Percentiles rank a stretch among this genome's conserved stretches.
Conservation (phyloP, 768 basidiomycete genomes). For the Podaxis sp. region DNA sequence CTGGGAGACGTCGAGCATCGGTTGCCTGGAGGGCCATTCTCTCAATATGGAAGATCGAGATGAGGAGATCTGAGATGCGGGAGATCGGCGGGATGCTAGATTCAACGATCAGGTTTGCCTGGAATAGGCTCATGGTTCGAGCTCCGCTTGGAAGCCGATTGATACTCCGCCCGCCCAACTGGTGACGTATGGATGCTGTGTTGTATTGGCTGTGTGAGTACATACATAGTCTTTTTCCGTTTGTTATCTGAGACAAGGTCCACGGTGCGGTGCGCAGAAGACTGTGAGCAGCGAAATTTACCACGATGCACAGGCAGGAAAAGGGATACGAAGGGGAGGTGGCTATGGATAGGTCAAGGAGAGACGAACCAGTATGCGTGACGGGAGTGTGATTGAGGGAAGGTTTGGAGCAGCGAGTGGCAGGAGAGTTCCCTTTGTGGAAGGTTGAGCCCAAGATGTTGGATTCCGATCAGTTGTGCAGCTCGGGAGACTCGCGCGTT, state of each 20-base stretch:
- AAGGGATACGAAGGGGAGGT: background rate
- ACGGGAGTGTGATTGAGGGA: background rate
- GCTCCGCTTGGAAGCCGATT: background rate
- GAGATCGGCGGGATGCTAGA: conserved; percentile 6
- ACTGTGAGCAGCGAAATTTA: background rate
- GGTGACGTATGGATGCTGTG: background rate
- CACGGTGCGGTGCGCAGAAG: background rate
- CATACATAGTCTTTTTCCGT: background rate
- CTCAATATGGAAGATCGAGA: background rate
- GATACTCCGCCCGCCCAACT: background rate
- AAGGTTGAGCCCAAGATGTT: background rate
- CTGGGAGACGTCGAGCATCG: no score
- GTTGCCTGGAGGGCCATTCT: no score
- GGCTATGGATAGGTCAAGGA: background rate
- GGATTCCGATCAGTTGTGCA: background rate
- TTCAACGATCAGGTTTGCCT: background rate
- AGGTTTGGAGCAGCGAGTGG: background rate
- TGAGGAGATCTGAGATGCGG: conserved; percentile 5
- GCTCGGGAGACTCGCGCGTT: conserved; percentile 3
- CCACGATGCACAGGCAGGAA: background rate
- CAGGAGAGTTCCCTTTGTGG: background rate
- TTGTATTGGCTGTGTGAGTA: background rate
- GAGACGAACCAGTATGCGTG: conserved; percentile 3
- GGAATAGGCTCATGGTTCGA: background rate
- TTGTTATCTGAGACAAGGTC: background rate